Base-by-base conservation (phyloP, 2,329 filamentous ascomycete species). In the Penicillium sp. region DNA sequence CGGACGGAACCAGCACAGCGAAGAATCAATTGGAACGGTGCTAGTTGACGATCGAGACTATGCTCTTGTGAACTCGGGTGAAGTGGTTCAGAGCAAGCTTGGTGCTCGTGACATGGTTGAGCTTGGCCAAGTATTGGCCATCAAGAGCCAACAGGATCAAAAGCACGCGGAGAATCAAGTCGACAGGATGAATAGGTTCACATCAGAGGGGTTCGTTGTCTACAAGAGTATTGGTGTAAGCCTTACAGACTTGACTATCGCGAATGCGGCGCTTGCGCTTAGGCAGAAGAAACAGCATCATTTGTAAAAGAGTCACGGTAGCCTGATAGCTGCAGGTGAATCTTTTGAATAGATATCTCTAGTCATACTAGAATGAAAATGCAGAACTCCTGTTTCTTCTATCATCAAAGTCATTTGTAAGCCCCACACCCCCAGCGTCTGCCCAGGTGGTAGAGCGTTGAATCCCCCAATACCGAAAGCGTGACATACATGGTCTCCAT, bases 151-250 rank as follows among this genome's bases (percentile, higher is more conserved):
- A 5, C 11, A 13, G 14, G 4, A 1, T 34, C 3, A 27, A 52
- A 40, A 42, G 31, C 22, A 14, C 16, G 13, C 29, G 2, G n/a
- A n/a, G 40, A 29, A 43, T 11, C 29, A 40, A 8, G 46, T 50
- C 13, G 43, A 53, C n/a, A 36, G 42, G 42, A 58, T 36, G 10
- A 42, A 48, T 21, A 22, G 38, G 5, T 62, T 54, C 21, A 27
- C 59, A 7, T 47, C 59, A 29, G 51, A 57, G 18, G 60, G 60
- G 0, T 55, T 63, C n/a, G 47, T 65, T 18, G 52, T 63, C 14
- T 65, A 65, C 49, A 65, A 63, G 40, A 65, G 62, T 22, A 45
- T 65, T 21, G 62, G 62, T 2, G 57, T 63, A 6, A 62, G 62
- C 32, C 27, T 63, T 8, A 65, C 61, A 8, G 62, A 65, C 50